phyloP scores from a whole-genome alignment of 2,329 filamentous ascomycete genomes.

The Bretziella fagacearum region DNA sequence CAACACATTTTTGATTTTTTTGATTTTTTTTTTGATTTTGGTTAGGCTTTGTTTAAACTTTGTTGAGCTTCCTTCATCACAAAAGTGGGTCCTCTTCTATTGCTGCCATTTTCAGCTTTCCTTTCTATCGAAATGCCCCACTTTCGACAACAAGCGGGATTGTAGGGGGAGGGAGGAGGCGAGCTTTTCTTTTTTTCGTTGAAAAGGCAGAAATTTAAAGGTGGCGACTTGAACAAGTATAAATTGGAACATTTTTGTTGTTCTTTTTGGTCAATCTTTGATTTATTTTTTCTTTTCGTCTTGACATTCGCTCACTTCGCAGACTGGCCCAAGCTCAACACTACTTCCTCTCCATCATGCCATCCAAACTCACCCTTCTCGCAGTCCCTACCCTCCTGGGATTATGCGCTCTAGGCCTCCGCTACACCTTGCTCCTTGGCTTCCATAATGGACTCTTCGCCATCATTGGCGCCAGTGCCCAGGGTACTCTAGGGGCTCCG shows the following conservation, averaged over 20 bases:
- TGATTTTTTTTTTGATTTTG: too few species aligned
- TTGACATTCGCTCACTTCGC: too few species aligned
- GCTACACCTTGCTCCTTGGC: slow-evolving; percentile 2
- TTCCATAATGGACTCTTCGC: slow-evolving; percentile 9
- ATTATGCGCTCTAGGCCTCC: background rate
- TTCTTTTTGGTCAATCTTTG: background rate
- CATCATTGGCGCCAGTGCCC: background rate
- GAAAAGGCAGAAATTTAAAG: too few species aligned
- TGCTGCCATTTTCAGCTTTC: too few species aligned
- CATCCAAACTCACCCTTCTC: background rate
- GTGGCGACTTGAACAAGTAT: too few species aligned
- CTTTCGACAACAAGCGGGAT: background rate
- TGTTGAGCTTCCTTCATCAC: too few species aligned
- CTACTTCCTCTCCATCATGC: background rate
- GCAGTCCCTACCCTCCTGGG: background rate
- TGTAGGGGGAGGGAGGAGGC: background rate
- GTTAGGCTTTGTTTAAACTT: too few species aligned
- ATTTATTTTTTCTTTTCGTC: background rate
- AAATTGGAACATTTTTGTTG: background rate
- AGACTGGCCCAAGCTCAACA: background rate
- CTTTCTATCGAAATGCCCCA: background rate
- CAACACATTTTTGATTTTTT: too few species aligned
- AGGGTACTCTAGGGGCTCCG: background rate
- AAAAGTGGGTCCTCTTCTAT: too few species aligned
- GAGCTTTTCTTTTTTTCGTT: background rate